Base-by-base conservation (phyloP, 1,139 yeast species). In the Debaryomycetaceae sp. region DNA sequence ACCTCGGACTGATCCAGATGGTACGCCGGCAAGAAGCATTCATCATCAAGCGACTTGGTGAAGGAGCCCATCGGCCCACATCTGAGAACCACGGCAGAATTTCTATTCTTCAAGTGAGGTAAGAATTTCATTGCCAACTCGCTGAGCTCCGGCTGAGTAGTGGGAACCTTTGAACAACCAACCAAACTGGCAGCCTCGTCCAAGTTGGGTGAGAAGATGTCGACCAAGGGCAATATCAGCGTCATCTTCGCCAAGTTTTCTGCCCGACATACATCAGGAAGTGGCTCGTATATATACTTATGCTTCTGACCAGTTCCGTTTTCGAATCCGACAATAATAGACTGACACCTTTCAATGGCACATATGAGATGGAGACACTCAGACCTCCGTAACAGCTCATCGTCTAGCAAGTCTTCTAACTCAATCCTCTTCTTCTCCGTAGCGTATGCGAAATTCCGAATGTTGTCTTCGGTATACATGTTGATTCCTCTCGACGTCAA, bases 401-500 rank as follows among this genome's bases (percentile, higher is more conserved):
- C 57, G 9, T 57, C 58, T 0, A 74, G 51, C 13, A 88, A 62
- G 62, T 91, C 97, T 0, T 63, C 63, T 1, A 80, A 80, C 17
- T 75, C 78, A 5, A 91, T 80, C 45, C 91, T 71, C 47, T 71
- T 74, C 63, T 87, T 88, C 3, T 84, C 82, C 0, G 90, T 77
- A 51, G 54, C 67, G 56, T 62, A 72, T 34, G 57, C 56, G 47
- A 72, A 72, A 39, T 64, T 68, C 45, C 93, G 63, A 38, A 80
- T 75, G 13, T 86, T 91, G 43, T 80, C 66, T 20, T 68, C 81
- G 2, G 80, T 83, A 58, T 90, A 90, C 40, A 72, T 71, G 59
- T 90, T 91, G 71, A 87, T 80, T 0, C 97, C 97, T 42, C 95
- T 66, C 0, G 97, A 85, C 5, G 97, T 89, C 45, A 70, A 56